Conservation (phyloP, 176 grass and related monocot species). For the Thinopyrum elongatum region DNA sequence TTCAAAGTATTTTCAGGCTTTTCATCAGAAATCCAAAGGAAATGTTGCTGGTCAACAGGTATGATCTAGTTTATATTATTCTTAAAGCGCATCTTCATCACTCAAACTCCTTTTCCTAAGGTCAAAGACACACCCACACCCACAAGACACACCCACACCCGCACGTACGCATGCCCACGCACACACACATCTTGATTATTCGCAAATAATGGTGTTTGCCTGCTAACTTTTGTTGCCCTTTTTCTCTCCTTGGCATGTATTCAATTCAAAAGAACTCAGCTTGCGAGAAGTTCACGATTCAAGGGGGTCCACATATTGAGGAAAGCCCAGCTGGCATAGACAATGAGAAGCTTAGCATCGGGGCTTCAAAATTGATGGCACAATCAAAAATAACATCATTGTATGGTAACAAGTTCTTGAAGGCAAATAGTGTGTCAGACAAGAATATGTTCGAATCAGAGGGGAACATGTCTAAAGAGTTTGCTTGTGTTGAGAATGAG, state of each 20-base stretch:
- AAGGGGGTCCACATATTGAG: conserved; percentile 17
- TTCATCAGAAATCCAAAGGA: conserved; percentile 52
- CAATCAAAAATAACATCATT: conserved; percentile 75
- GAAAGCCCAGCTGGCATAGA: conserved; percentile 38
- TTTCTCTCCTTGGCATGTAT: conserved; percentile 30
- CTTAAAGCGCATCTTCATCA: conserved; percentile 13
- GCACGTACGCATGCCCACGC: no score
- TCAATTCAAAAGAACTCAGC: conserved; percentile 22
- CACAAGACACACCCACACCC: background rate
- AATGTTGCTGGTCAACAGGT: conserved; percentile 55
- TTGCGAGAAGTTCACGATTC: conserved; percentile 29
- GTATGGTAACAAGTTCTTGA: conserved; percentile 51
- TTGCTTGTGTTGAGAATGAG: conserved; percentile 59
- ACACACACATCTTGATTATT: background rate
- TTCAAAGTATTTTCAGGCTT: conserved; percentile 63
- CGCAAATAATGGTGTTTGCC: conserved; percentile 3
- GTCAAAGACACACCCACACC: background rate
- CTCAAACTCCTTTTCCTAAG: background rate
- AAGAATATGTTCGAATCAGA: conserved; percentile 61
- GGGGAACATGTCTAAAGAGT: conserved; percentile 36
- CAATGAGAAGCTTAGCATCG: conserved; percentile 52
- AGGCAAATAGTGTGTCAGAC: conserved; percentile 40
- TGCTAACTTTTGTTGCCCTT: conserved; percentile 32
- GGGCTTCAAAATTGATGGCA: conserved; percentile 56
- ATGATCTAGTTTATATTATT: conserved; percentile 26